These are phyloP conservation scores for Arthrocladium fulminans DNA, from an alignment of 2,329 filamentous ascomycete genomes.

Conservation along the genomic window DNA sequence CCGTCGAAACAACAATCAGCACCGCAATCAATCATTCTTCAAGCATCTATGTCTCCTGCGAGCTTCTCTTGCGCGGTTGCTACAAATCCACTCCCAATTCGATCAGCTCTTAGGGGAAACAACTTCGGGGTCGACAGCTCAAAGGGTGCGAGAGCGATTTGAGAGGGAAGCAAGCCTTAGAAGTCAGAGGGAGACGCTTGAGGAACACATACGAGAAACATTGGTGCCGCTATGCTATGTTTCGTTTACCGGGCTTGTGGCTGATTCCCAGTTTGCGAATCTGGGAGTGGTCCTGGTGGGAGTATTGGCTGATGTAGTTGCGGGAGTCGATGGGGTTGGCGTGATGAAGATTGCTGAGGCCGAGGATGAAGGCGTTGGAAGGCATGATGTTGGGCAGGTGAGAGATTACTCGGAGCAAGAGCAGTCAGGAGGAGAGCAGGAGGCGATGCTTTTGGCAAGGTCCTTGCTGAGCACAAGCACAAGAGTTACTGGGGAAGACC, in stretches of 20 bases:
- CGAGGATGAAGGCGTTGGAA: slow-evolving; percentile 15
- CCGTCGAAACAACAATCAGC: slow-evolving; percentile 86
- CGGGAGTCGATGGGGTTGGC: slow-evolving; percentile 35
- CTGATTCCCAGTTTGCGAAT: slow-evolving; percentile 63
- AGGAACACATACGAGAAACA: slow-evolving; percentile 33
- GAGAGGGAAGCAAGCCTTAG: slow-evolving; percentile 31
- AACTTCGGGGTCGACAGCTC: not conserved
- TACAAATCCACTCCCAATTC: slow-evolving; percentile 27
- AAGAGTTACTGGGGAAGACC: slow-evolving; percentile 6
- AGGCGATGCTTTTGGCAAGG: slow-evolving; percentile 2
- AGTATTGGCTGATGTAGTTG: slow-evolving; percentile 51
- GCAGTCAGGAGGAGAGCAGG: slow-evolving; percentile 8
- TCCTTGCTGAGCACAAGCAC: slow-evolving; percentile 9
- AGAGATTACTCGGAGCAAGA: not conserved
- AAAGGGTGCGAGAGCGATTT: slow-evolving; percentile 33
- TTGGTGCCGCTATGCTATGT: slow-evolving; percentile 36
- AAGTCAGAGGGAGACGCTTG: slow-evolving; percentile 26
- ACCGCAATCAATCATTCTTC: slow-evolving; percentile 75
- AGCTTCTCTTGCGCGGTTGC: slow-evolving; percentile 53
- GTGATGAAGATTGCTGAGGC: slow-evolving; percentile 18
- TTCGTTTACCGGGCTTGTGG: slow-evolving; percentile 58
- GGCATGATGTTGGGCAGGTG: slow-evolving; percentile 8
- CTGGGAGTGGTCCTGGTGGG: slow-evolving; percentile 62
- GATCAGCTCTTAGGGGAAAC: not conserved
- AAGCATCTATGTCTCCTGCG: slow-evolving; percentile 62